A percentile compares a stretch with the other conserved stretches of the same genome.
phyloP scores from a whole-genome alignment of 345 rosid genomes.

The Capsella bursapastoris region DNA sequence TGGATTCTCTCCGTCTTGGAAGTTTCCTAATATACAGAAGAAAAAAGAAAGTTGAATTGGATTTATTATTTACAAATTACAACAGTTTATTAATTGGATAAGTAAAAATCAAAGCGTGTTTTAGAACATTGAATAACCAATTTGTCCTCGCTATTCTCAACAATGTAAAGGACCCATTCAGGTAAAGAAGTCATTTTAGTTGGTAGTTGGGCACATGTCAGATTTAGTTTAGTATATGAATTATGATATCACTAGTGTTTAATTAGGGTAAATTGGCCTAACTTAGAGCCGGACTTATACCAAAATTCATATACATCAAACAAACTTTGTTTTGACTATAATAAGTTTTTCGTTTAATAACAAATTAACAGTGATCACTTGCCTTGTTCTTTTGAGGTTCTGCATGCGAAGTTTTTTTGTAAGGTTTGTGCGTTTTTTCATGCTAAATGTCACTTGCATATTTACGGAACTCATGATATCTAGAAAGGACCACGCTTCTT shows the following conservation, averaged over 20 bases:
- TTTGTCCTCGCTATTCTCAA: slow-evolving; percentile 6
- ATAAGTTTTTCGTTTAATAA: no score
- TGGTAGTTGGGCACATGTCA: neutral
- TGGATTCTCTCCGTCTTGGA: slow-evolving; percentile 4
- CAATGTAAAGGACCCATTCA: neutral
- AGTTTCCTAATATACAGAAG: slow-evolving; percentile 22
- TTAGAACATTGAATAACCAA: neutral
- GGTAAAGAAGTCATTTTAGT: slow-evolving; percentile 8
- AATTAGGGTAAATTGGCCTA: neutral
- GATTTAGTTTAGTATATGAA: neutral
- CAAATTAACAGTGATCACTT: no score
- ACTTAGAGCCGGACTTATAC: neutral
- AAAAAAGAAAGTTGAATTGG: neutral
- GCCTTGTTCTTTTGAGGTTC: no score
- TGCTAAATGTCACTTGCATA: neutral
- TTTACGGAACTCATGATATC: neutral
- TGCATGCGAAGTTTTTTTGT: no score
- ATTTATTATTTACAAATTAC: neutral
- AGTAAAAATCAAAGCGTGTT: slow-evolving; percentile 16
- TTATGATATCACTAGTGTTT: neutral
- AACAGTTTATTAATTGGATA: neutral
- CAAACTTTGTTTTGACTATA: neutral
- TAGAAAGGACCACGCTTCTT: no score
- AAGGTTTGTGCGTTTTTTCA: no score
- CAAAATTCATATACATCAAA: neutral